These are phyloP conservation scores for Apophysomyces ossiformis DNA, from an alignment of 371 early-diverging fungal species.

Conservation along the genomic window DNA sequence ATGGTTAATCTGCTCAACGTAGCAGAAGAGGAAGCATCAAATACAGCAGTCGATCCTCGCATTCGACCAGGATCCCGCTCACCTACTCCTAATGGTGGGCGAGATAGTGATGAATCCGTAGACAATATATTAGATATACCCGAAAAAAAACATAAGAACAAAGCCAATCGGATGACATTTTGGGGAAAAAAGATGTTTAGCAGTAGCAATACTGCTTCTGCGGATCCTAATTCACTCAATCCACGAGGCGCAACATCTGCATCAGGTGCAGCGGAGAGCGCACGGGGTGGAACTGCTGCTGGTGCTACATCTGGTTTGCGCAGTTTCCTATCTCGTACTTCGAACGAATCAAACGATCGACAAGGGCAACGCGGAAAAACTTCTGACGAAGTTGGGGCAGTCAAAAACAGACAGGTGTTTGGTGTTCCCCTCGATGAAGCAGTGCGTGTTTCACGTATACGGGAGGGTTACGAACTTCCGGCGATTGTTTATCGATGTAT, in stretches of 20 bases:
- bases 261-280: conserved; percentile 10
- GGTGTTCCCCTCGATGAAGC: conserved; percentile 38
- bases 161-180: conserved; percentile 56
- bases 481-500: conserved; percentile 83
- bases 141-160: conserved; percentile 48
- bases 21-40: conserved; percentile 17
- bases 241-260: conserved; percentile 21
- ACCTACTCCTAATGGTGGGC: conserved; percentile 19
- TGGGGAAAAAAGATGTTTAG: conserved; percentile 56
- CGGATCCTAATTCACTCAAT: not conserved
- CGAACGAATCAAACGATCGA: conserved; percentile 29
- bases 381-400: conserved; percentile 13
- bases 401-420: conserved; percentile 52
- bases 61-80: conserved; percentile 19
- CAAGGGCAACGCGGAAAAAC: conserved; percentile 8
- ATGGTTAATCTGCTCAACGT: conserved; percentile 34
- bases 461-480: conserved; percentile 57
- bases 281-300: not conserved
- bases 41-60: not conserved
- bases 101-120: conserved; percentile 22
- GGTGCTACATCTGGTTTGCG: conserved; percentile 22
- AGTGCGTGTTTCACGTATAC: conserved; percentile 30
- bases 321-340: conserved; percentile 31
- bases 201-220: conserved; percentile 15
- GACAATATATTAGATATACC: conserved; percentile 14